Base-by-base conservation (phyloP, 495 filamentous ascomycete genomes). In the Talaromyces borbonicus region DNA sequence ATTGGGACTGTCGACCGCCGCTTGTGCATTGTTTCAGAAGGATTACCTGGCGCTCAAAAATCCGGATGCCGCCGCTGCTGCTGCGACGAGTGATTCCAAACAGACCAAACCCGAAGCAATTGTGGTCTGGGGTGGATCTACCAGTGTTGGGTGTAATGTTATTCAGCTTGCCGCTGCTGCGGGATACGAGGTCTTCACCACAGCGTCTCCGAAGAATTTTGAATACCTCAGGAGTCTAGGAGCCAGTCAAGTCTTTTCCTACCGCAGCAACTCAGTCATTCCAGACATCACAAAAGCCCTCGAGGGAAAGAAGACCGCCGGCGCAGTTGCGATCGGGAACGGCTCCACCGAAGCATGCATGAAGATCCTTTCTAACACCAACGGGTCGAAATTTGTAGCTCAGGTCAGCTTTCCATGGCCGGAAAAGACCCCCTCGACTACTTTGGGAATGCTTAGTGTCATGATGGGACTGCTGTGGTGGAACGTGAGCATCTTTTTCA, bases 51-150 rank as follows among this genome's bases (percentile, higher is more conserved):
- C 23, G 11, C 24, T 48, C 11, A 20, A 40, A 3, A 30, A 19
- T 8, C 46, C 46, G 0, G 20, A 20, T 2, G 49, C 49, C 19
- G 58, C 31, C 9, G 19, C 44, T 8, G 6, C 25, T 6, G 49
- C 63, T 1, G 19, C 44, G 26, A 47, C 44, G 4, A 32, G 44
- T 1, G n/a, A n/a, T n/a, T n/a, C n/a, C n/a, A n/a, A n/a, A n/a
- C 27, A 30, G 6, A 12, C 27, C 6, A 30, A 30, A 12, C 27
- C 27, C 12, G 18, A 48, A 41, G 19, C 46, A 5, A 11, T 70
- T 12, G 48, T 74, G 22, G 48, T 76, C 39, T 77, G 73, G 74
- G 74, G 74, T 2, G 74, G 56, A 4, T 55, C 69, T 27, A 68
- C 63, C 35, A 72, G 63, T 43, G 56, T 74, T 4, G 70, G 72